Conservation (phyloP, 768 basidiomycete genomes). For the Lentinula edodes region DNA sequence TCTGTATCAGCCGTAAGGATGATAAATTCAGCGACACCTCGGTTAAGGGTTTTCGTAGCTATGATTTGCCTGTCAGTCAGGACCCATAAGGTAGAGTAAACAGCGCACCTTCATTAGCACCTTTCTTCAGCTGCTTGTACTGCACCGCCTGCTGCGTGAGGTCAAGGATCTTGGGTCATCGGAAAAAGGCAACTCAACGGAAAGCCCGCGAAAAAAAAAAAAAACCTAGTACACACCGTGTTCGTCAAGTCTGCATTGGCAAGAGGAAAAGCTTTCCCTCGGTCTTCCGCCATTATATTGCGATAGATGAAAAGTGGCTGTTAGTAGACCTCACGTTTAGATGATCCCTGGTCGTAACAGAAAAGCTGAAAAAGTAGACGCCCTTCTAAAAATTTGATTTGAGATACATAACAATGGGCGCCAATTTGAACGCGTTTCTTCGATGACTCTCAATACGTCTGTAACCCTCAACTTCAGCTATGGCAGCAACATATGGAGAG, state of each 20-base stretch:
- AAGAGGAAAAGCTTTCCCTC: conserved; percentile 84
- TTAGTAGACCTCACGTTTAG: conserved; percentile 67
- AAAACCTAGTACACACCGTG: conserved; percentile 47
- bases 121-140: conserved; percentile 98
- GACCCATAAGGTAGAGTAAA: background rate
- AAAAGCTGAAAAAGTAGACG: conserved; percentile 1
- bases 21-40: conserved; percentile 97
- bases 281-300: conserved; percentile 56
- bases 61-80: background rate
- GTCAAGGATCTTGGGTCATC: conserved; percentile 72
- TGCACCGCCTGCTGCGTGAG: conserved; percentile 93
- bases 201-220: conserved; percentile 4
- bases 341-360: conserved; percentile 77
- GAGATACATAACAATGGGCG: background rate
- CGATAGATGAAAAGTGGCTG: conserved; percentile 15
- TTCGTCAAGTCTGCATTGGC: conserved; percentile 87
- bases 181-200: background rate
- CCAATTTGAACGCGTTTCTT: background rate
- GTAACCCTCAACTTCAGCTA: conserved; percentile 37
- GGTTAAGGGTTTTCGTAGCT: conserved; percentile 98
- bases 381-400: background rate
- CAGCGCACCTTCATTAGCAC: conserved; percentile 88
- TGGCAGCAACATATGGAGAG: conserved; percentile 45
- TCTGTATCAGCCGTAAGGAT: conserved; percentile 95
- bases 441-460: background rate